Base-by-base conservation (phyloP, 129 eudicot genomes). In the Calendula officinalis region DNA sequence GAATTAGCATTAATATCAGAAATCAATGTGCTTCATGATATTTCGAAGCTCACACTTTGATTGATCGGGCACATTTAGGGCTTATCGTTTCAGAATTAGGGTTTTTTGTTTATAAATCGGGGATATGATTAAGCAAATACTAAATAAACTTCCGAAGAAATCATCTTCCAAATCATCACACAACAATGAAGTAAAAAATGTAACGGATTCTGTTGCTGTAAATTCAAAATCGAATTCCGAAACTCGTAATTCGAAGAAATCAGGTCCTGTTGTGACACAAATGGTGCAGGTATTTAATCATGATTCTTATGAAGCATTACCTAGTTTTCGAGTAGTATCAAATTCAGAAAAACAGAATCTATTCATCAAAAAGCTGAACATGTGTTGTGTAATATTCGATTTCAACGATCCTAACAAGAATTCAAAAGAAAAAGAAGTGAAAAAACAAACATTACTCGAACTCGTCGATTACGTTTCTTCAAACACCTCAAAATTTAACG, bases 61-160 rank as follows among this genome's bases (percentile, higher is more conserved):
- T 60, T 50, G 46, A 9, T 33, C 34, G 44, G 14, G 36, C 2
- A 27, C 16, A 40, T 14, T 8, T 5, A n/a, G 54, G 59, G 63
- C 61, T 68, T 75, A 12, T 38, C 68, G 65, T 57, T 58, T 40
- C 30, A 9, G 71, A 12, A 39, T 55, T 56, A 44, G 64, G 56
- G 64, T 57, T 40, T 62, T 51, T 22, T 5, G 33, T 2, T 41
- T n/a, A 13, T n/a, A n/a, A n/a, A n/a, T n/a, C n/a, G n/a, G 52
- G 40, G 72, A 68, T 72, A 86, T 86, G 95, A 75, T 86, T 69
- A 86, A 83, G 78, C 89, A 82, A 42, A 77, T 83, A 63, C 57
- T 86, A 0, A 82, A 82, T 50, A 86, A 86, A 86, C 82, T 86
- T 75, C 95, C 95, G 5, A 65, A 79, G 84, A 86, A 86, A 83